Percentiles rank a stretch among this genome's conserved stretches.
These are phyloP conservation scores for Flaveria ramosissima DNA, from an alignment of 129 eudicot genomes.

Conservation along the genomic window DNA sequence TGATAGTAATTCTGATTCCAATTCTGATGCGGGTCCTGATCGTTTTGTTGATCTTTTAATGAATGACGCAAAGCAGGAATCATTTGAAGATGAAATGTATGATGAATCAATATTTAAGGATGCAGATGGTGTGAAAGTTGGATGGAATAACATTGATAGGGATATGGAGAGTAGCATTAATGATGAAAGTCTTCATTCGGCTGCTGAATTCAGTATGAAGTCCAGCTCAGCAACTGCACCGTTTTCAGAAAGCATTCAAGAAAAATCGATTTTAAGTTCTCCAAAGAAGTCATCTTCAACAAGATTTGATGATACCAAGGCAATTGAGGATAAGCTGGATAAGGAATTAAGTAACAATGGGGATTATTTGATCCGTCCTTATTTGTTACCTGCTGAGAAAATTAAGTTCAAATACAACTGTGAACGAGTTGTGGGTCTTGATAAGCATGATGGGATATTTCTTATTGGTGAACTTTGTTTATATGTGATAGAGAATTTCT, in stretches of 20 bases:
- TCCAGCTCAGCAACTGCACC: constrained; percentile 65
- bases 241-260: constrained; percentile 62
- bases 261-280: constrained; percentile 67
- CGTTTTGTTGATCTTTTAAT: constrained; percentile 52
- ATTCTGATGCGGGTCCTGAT: constrained; percentile 49
- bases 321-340: constrained; percentile 69
- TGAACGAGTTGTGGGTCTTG: constrained; percentile 92
- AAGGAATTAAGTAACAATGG: constrained; percentile 88
- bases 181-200: constrained; percentile 91
- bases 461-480: constrained; percentile 86
- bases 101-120: constrained; percentile 68
- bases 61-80: constrained; percentile 53
- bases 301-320: constrained; percentile 62
- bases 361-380: constrained; percentile 77
- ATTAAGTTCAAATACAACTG: constrained; percentile 84
- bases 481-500: constrained; percentile 90
- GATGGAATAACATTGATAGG: constrained; percentile 57
- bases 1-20: constrained; percentile 48
- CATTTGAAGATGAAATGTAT: constrained; percentile 53
- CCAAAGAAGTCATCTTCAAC: constrained; percentile 64
- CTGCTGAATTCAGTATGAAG: constrained; percentile 69
- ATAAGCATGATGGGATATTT: constrained; percentile 96
- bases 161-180: constrained; percentile 70
- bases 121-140: constrained; percentile 66
- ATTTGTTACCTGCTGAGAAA: constrained; percentile 45